These are phyloP conservation scores for Croton laevigatus DNA, from an alignment of 441 rosid species.

Conservation along the genomic window DNA sequence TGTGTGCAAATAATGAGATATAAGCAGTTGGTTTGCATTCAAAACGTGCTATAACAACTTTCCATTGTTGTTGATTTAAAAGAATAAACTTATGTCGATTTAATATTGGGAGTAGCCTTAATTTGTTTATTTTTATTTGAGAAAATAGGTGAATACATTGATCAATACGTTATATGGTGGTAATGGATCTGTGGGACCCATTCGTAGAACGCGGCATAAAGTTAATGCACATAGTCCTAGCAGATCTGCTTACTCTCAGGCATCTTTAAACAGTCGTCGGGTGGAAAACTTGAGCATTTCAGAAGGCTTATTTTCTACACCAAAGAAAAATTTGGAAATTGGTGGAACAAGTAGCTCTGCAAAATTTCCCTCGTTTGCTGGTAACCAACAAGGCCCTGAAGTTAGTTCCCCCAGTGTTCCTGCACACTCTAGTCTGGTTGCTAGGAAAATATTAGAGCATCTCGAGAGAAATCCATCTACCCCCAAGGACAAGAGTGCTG, in stretches of 20 bases:
- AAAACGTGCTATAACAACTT: not conserved
- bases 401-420: slow-evolving; percentile 50
- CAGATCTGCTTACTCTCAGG: slow-evolving; percentile 41
- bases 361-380: slow-evolving; percentile 31
- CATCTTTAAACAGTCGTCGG: slow-evolving; percentile 32
- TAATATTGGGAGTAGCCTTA: slow-evolving; percentile 3
- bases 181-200: slow-evolving; percentile 70
- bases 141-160: slow-evolving; percentile 35
- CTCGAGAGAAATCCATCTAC: slow-evolving; percentile 67
- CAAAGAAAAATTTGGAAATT: slow-evolving; percentile 41
- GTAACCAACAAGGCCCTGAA: slow-evolving; percentile 38
- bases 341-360: slow-evolving; percentile 40
- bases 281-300: slow-evolving; percentile 34
- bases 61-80: not conserved
- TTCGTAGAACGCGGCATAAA: slow-evolving; percentile 47
- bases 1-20: not conserved
- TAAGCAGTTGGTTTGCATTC: not conserved
- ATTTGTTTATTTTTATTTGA: slow-evolving; percentile 13
- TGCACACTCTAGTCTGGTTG: slow-evolving; percentile 70
- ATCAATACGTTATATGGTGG: slow-evolving; percentile 34
- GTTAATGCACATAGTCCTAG: slow-evolving; percentile 32
- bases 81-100: not conserved
- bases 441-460: slow-evolving; percentile 73
- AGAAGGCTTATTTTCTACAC: slow-evolving; percentile 33
- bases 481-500: slow-evolving; percentile 64